Percentiles rank a stretch among this genome's conserved stretches.
Evolutionary conservation across 495 filamentous ascomycete genomes (phyloP).

Genomic region (Rhypophila decipiens): DNA sequence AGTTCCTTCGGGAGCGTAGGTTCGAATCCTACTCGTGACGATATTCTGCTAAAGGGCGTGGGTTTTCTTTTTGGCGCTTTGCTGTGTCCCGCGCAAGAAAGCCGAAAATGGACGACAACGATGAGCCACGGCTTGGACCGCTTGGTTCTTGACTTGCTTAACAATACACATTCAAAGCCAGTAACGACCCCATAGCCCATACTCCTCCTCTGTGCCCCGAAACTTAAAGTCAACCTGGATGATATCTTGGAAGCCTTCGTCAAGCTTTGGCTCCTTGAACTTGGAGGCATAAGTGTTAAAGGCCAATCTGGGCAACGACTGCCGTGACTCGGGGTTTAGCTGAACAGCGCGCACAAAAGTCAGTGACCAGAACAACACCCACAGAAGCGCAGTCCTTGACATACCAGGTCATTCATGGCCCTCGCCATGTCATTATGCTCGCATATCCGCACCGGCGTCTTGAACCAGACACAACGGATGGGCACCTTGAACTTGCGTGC

Average conservation of each 20-base stretch:
- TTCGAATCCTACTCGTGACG: no score
- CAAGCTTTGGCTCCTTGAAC: constrained; percentile 61
- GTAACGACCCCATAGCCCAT: constrained; percentile 62
- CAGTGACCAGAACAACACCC: neutral
- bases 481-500: constrained; percentile 64
- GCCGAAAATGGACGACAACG: no score
- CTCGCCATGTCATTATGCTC: constrained; percentile 87
- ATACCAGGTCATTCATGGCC: constrained; percentile 54
- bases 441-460: constrained; percentile 62
- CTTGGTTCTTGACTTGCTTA: no score
- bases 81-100: no score
- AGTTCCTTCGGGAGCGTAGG: no score
- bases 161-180: constrained; percentile 52
- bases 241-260: constrained; percentile 83
- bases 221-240: constrained; percentile 58
- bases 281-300: constrained; percentile 66
- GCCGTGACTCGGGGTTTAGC: constrained; percentile 78
- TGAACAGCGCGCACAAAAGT: constrained; percentile 21
- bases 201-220: constrained; percentile 42
- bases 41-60: no score
- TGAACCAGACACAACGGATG: constrained; percentile 84
- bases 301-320: constrained; percentile 68
- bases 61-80: no score
- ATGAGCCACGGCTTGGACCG: no score
- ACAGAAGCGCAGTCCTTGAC: constrained; percentile 20